Conservation (phyloP, 2,329 filamentous ascomycete species). For the Talaromyces sp. region DNA sequence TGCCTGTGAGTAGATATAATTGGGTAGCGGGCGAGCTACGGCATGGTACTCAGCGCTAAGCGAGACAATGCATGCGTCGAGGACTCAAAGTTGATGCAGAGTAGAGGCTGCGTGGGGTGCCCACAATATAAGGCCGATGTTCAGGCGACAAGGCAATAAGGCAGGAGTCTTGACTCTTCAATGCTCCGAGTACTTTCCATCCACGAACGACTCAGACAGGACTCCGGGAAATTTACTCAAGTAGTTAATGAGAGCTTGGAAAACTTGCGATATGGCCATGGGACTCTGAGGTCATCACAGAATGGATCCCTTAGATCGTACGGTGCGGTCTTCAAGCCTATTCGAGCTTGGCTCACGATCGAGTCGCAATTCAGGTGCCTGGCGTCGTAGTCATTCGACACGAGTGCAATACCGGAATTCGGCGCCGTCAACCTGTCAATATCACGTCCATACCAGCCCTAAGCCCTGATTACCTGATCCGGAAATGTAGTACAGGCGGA, state of each 20-base stretch:
- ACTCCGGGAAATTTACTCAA: too few relatives aligned
- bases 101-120: background rate
- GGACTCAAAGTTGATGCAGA: background rate
- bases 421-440: background rate
- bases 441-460: background rate
- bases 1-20: background rate
- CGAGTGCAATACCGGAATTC: background rate
- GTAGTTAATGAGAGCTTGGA: too few relatives aligned
- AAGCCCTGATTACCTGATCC: background rate
- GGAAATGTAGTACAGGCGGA: background rate
- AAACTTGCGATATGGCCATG: too few relatives aligned
- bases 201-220: too few relatives aligned
- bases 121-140: background rate
- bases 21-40: background rate
- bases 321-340: too few relatives aligned
- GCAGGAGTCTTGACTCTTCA: background rate
- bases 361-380: too few relatives aligned
- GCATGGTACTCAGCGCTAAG: background rate
- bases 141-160: constrained; percentile 1
- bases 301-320: too few relatives aligned
- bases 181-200: background rate
- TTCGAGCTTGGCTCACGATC: too few relatives aligned
- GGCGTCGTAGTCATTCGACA: too few relatives aligned
- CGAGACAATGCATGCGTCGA: background rate
- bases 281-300: too few relatives aligned